A percentile compares a stretch with the other conserved stretches of the same genome.
phyloP scores from a whole-genome alignment of 768 basidiomycete genomes.

The Strobilomyces confusus region DNA sequence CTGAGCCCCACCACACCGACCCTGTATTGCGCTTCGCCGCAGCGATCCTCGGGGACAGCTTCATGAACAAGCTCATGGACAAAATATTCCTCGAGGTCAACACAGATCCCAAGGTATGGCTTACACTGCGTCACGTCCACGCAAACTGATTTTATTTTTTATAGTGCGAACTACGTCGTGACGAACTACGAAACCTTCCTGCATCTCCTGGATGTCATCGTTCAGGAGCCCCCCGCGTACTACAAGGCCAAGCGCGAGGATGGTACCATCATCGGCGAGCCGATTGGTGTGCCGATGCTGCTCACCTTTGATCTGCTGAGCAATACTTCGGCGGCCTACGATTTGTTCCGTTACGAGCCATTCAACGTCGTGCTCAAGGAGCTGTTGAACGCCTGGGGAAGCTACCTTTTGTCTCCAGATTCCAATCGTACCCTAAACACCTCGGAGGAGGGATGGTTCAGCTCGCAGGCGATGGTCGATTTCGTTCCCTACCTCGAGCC shows the following conservation, averaged over 20 bases:
- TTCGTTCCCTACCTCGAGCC: not conserved
- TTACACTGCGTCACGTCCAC: no score
- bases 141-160: not conserved
- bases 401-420: not conserved
- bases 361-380: conserved; percentile 1
- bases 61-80: not conserved
- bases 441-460: not conserved
- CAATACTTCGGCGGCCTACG: conserved; percentile 21
- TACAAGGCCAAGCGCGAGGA: not conserved
- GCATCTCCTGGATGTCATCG: not conserved
- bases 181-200: not conserved
- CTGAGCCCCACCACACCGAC: not conserved
- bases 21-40: not conserved
- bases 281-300: conserved; percentile 17
- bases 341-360: conserved; percentile 7
- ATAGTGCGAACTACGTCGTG: not conserved
- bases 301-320: conserved; percentile 19
- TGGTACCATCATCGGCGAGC: conserved; percentile 12
- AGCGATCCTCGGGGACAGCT: not conserved
- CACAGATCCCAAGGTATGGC: conserved; percentile 3
- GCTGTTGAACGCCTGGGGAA: conserved; percentile 2
- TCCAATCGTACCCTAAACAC: conserved; percentile 7
- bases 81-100: conserved; percentile 2
- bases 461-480: not conserved
- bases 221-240: not conserved